These are phyloP conservation scores for Diaporthe velutina DNA, from an alignment of 2,329 filamentous ascomycete genomes.

Conservation along the genomic window DNA sequence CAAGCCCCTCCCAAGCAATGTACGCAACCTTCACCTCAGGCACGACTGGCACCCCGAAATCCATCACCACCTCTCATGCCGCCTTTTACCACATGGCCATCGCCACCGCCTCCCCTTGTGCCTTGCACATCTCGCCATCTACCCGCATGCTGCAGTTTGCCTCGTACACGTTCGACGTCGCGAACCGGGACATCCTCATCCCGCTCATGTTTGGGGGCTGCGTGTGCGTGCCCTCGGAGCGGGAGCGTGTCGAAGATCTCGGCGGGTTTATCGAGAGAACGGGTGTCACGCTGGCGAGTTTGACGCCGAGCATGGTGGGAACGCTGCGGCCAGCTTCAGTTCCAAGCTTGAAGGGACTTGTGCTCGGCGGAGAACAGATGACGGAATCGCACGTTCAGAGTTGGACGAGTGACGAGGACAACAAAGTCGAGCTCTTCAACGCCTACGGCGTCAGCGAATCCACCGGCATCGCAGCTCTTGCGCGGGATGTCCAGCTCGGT, in stretches of 20 bases:
- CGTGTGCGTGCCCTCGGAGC: conserved; percentile 12
- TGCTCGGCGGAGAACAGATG: neutral
- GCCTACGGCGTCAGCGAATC: neutral
- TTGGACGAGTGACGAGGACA: neutral
- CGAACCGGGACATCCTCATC: conserved; percentile 50
- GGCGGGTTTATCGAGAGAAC: conserved; percentile 43
- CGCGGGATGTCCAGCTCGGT: neutral
- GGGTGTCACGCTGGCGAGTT: conserved; percentile 41
- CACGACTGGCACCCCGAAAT: conserved; percentile 62
- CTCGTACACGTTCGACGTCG: conserved; percentile 3
- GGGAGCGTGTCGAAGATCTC: neutral
- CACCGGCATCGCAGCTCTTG: neutral
- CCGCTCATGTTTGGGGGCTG: conserved; percentile 10
- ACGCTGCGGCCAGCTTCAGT: neutral
- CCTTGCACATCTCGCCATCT: neutral
- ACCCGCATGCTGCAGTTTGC: conserved; percentile 58
- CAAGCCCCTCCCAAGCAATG: conserved; percentile 1
- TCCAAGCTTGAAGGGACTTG: neutral
- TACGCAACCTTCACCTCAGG: conserved; percentile 66
- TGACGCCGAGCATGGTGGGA: conserved; percentile 40
- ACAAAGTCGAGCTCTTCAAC: neutral
- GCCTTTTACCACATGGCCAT: neutral
- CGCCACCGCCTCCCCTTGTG: neutral
- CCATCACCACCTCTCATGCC: neutral
- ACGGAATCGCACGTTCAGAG: neutral